Base-by-base conservation (phyloP, 2,329 filamentous ascomycete genomes). In the Penicillium verrucosum region DNA sequence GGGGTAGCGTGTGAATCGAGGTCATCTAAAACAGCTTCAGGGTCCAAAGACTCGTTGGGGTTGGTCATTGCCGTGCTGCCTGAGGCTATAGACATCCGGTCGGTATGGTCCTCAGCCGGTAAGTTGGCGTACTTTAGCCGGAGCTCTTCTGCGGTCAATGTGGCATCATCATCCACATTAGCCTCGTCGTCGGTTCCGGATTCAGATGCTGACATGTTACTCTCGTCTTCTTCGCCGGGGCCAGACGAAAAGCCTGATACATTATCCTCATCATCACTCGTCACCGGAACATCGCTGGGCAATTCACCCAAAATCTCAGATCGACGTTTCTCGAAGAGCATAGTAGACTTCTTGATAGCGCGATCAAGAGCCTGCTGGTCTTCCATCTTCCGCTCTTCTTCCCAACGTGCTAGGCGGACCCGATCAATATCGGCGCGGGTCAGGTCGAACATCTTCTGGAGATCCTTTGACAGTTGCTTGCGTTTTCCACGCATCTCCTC, bases 231-330 rank as follows among this genome's bases (percentile, higher is more conserved):
- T 32, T 67, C 67, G 59, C 88, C 88, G 0, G 87, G 89, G 55
- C 87, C 80, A 59, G 87, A 89, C 10, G 49, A 57, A 32, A 61
- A 64, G 51, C 69, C 68, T 1, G 66, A 66, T 18, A 64, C 68
- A 14, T 42, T 62, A 50, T 68, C 69, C 41, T 73, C 69, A 16
- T 66, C 72, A 18, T 74, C 65, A 89, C 87, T 65, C 85, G 89
- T 75, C 88, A 85, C 65, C 88, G 90, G 67, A 89, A 81, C 47
- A 86, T 90, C 68, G 84, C 86, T 75, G 82, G 86, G 70, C 83
- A 82, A 63, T 82, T 82, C 68, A 74, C 86, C 61, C 9, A 74
- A 65, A 27, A 74, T 75, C 47, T 77, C 74, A 40, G 72, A 68
- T 37, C 75, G 72, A 46, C 78, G 69, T 50, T 77, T 79, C 59